Base-by-base conservation (phyloP, 495 filamentous ascomycete genomes). In the Penicillium flavigenum region DNA sequence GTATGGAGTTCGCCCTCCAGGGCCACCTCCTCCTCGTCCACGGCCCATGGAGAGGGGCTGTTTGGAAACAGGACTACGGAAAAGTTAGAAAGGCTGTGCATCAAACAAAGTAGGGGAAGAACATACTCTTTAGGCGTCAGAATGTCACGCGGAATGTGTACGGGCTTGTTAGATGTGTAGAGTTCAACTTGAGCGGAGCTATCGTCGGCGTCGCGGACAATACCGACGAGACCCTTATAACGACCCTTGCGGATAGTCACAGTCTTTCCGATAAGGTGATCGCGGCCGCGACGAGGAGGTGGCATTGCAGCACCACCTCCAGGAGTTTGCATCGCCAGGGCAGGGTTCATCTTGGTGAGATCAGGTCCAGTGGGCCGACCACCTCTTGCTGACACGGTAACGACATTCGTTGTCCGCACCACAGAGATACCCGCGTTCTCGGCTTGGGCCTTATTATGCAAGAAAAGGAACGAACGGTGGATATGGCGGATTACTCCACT, bases 371-470 rank as follows among this genome's bases (percentile, higher is more conserved):
- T 76, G 5, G 80, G 70, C 34, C 91, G 81, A 36, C 91, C 92
- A 58, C 94, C 92, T 72, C 96, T 96, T 17, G 94, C 92, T 11
- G 92, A 90, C 22, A 97, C 84, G 0, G 92, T 96, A 17, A 84
- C 84, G 61, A 98, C 88, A 67, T 89, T 95, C 60, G 80, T 86
- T 26, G 89, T 88, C 43, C 92, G 83, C n/a, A 88, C 86, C 26
- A 97, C 94, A 56, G 91, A 93, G 49, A 97, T 83, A 57, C 94
- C 95, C 1, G 88, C 84, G 63, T 97, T 96, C 66, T 97, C 92
- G 47, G 80, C 85, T 55, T 88, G 87, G n/a, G 87, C 81, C 54
- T 90, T 85, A 64, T 87, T 92, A 62, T 93, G 88, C 34, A 93
- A 68, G 78, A 96, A 98, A 26, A 96, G 81, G 67, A 86, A 96